Evolutionary conservation across 2,329 filamentous ascomycete genomes (phyloP).

Genomic region (Paracoccidioides brasiliensis): DNA sequence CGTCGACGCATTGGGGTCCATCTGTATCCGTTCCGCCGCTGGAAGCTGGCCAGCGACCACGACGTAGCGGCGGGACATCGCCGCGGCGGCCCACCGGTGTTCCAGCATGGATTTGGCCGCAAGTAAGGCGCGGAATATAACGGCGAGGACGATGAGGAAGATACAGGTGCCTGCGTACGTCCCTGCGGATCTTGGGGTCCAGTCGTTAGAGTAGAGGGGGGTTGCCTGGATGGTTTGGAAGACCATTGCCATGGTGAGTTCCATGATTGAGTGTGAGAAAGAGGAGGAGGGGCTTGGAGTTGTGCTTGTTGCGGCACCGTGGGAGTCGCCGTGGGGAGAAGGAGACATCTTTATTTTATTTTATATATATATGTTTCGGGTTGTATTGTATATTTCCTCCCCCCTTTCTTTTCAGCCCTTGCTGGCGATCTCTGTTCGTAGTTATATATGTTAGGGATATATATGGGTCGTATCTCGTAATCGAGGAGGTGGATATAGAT

Average conservation of each 20-base stretch:
- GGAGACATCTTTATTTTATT: not conserved
- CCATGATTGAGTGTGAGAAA: slow-evolving; percentile 7
- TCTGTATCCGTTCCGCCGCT: slow-evolving; percentile 45
- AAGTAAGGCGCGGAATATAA: slow-evolving; percentile 55
- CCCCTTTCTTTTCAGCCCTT: no score
- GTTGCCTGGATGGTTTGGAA: slow-evolving; percentile 43
- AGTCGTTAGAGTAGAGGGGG: slow-evolving; percentile 53
- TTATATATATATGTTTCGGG: not conserved
- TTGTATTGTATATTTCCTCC: not conserved
- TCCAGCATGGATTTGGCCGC: slow-evolving; percentile 52
- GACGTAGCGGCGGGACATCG: slow-evolving; percentile 64
- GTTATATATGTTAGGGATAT: no score
- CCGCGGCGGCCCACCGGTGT: slow-evolving; percentile 55
- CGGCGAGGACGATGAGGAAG: slow-evolving; percentile 68
- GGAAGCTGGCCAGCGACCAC: slow-evolving; percentile 53
- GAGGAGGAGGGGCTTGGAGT: slow-evolving; percentile 1
- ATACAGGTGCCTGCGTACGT: slow-evolving; percentile 82
- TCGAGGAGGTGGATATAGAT: no score
- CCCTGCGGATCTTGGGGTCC: slow-evolving; percentile 59
- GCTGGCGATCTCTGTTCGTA: no score
- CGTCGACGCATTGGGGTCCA: slow-evolving; percentile 49
- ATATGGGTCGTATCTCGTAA: no score
- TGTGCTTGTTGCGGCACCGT: not conserved
- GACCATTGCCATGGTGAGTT: slow-evolving; percentile 25
- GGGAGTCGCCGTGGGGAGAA: not conserved